A percentile compares a stretch with the other conserved stretches of the same genome.
Evolutionary conservation across 2,329 filamentous ascomycete genomes (phyloP).

Genomic region (Botrytis aclada): DNA sequence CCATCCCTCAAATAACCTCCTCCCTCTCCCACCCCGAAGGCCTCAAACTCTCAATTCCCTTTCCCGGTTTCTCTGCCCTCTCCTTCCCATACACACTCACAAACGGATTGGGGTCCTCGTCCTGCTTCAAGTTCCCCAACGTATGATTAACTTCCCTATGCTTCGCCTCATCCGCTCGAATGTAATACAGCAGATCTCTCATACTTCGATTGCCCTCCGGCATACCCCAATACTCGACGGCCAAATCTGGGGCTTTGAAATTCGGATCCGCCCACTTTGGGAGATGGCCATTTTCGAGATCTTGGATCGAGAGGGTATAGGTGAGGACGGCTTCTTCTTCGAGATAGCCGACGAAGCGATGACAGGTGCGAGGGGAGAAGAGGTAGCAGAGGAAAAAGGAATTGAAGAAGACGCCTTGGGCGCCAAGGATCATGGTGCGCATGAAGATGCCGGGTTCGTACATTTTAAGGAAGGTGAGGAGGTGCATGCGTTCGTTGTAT

Average conservation of each 20-base stretch:
- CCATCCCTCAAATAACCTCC: slow-evolving; percentile 61
- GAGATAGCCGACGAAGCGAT: slow-evolving; percentile 94
- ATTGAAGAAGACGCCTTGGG: slow-evolving; percentile 97
- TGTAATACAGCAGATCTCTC: slow-evolving; percentile 82
- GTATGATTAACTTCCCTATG: slow-evolving; percentile 96
- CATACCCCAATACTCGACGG: slow-evolving; percentile 91
- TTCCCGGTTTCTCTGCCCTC: slow-evolving; percentile 64
- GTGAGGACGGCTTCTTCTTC: slow-evolving; percentile 97
- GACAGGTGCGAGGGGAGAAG: slow-evolving; percentile 79
- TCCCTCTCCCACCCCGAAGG: slow-evolving; percentile 77
- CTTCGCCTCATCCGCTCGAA: slow-evolving; percentile 84
- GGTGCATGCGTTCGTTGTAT: slow-evolving; percentile 92
- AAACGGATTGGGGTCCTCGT: slow-evolving; percentile 88
- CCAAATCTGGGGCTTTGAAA: slow-evolving; percentile 81
- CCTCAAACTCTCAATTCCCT: slow-evolving; percentile 59
- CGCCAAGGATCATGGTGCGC: slow-evolving; percentile 85
- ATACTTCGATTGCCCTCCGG: slow-evolving; percentile 79
- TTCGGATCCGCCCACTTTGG: slow-evolving; percentile 72
- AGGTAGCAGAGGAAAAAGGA: slow-evolving; percentile 87
- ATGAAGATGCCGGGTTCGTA: slow-evolving; percentile 78
- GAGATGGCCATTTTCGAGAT: slow-evolving; percentile 80
- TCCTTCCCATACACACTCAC: slow-evolving; percentile 75
- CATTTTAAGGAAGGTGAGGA: slow-evolving; percentile 90
- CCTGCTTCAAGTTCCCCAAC: slow-evolving; percentile 79
- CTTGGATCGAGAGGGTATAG: slow-evolving; percentile 83